Percentiles rank a stretch among this genome's conserved stretches.
These are phyloP conservation scores for Penicillium thymicola DNA, from an alignment of 2,329 filamentous ascomycete genomes.

Conservation along the genomic window DNA sequence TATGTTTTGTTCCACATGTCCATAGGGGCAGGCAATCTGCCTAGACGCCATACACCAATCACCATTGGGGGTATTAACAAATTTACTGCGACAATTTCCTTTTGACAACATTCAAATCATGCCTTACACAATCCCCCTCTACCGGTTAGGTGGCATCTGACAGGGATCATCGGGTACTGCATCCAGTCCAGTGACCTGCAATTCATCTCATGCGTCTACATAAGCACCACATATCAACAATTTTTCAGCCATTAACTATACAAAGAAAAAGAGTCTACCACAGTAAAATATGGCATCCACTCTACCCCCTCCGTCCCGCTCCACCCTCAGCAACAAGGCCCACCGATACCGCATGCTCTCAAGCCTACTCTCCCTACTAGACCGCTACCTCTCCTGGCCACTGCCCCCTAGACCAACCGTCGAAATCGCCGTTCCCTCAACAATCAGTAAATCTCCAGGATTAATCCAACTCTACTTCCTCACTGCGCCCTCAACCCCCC, in stretches of 20 bases:
- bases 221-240: neutral
- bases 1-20: neutral
- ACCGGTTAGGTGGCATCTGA: neutral
- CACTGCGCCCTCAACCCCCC: slow-evolving; percentile 2
- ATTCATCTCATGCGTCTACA: neutral
- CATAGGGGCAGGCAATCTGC: neutral
- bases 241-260: neutral
- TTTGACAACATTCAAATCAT: neutral
- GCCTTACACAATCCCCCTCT: too few species aligned
- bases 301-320: neutral
- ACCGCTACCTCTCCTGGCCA: slow-evolving; percentile 18
- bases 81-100: neutral
- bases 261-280: too few species aligned
- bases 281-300: neutral
- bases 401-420: slow-evolving; percentile 8
- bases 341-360: slow-evolving; percentile 13
- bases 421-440: slow-evolving; percentile 17
- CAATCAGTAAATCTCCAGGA: slow-evolving; percentile 14
- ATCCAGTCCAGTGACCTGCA: neutral
- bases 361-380: slow-evolving; percentile 14
- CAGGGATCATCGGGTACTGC: neutral
- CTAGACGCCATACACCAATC: neutral
- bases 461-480: slow-evolving; percentile 16
- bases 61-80: neutral
- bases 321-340: slow-evolving; percentile 10